A percentile compares a stretch with the other conserved stretches of the same genome.
Evolutionary conservation across 768 basidiomycete species (phyloP).

Genomic region (Collybia nuda): DNA sequence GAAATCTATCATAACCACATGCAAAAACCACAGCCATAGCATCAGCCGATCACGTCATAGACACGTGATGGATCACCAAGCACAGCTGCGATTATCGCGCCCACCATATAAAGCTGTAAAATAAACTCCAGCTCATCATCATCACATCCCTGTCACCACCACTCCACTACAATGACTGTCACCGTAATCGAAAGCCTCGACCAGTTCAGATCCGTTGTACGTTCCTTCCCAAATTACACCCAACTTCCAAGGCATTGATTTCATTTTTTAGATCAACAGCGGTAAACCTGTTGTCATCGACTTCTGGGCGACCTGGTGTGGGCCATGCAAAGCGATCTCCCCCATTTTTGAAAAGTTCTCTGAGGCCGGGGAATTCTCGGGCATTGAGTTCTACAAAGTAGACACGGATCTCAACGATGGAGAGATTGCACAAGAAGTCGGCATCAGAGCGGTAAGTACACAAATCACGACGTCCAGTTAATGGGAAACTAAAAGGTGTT

Average conservation of each 20-base stretch:
- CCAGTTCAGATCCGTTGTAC: constrained; percentile 44
- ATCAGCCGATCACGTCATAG: constrained; percentile 7
- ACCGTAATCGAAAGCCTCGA: constrained; percentile 30
- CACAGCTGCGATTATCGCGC: background rate
- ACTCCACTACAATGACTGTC: constrained; percentile 34
- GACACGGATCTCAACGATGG: constrained; percentile 59
- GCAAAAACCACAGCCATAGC: background rate
- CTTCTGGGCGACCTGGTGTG: constrained; percentile 81
- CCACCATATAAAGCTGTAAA: background rate
- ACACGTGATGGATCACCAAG: constrained; percentile 19
- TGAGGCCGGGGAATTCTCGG: constrained; percentile 22
- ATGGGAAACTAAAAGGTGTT: background rate
- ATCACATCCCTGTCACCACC: background rate
- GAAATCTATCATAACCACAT: background rate
- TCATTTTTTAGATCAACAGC: constrained; percentile 38
- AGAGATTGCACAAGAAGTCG: constrained; percentile 52
- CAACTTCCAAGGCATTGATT: background rate
- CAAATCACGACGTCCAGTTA: background rate
- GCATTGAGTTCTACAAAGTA: constrained; percentile 68
- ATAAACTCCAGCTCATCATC: background rate
- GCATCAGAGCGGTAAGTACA: constrained; percentile 57
- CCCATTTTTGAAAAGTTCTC: constrained; percentile 66
- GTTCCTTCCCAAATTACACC: constrained; percentile 17
- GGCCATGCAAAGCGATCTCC: constrained; percentile 65
- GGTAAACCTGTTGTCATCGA: constrained; percentile 55